phyloP scores from a whole-genome alignment of 2,329 filamentous ascomycete genomes.

The Magnaporthales sp. region DNA sequence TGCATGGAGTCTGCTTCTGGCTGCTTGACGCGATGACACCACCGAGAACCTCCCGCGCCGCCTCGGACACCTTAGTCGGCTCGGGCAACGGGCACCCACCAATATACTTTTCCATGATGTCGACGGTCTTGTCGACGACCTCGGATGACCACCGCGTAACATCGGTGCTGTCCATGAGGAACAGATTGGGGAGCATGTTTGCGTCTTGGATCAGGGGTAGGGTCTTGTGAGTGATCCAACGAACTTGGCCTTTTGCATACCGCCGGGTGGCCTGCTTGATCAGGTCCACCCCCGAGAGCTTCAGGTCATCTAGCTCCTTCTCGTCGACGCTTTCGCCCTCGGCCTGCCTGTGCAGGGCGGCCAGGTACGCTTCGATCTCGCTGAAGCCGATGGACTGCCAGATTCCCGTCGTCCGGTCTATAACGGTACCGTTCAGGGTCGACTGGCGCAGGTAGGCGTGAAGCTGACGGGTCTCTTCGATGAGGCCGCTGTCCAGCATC shows the following conservation, averaged over 20 bases:
- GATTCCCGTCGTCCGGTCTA: slow-evolving; percentile 76
- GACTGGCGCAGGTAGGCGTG: slow-evolving; percentile 27
- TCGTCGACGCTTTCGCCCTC: background rate
- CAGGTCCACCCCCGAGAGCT: slow-evolving; percentile 54
- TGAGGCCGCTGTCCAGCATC: slow-evolving; percentile 59
- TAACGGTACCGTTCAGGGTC: slow-evolving; percentile 32
- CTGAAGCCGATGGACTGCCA: slow-evolving; percentile 98
- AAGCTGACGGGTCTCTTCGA: slow-evolving; percentile 39
- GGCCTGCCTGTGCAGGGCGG: slow-evolving; percentile 4
- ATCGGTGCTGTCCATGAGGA: slow-evolving; percentile 74
- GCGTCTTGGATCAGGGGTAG: slow-evolving; percentile 57
- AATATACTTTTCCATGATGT: slow-evolving; percentile 57
- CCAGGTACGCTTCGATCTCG: slow-evolving; percentile 69
- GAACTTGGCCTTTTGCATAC: slow-evolving; percentile 76
- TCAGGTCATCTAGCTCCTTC: slow-evolving; percentile 44
- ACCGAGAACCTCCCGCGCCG: slow-evolving; percentile 48
- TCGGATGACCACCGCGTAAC: slow-evolving; percentile 47
- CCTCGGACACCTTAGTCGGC: slow-evolving; percentile 37
- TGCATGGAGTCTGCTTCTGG: slow-evolving; percentile 43
- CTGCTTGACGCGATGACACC: slow-evolving; percentile 29
- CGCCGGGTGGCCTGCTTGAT: slow-evolving; percentile 79
- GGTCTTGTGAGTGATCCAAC: slow-evolving; percentile 82
- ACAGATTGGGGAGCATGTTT: slow-evolving; percentile 50
- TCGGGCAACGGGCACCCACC: slow-evolving; percentile 38
- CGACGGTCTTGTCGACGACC: slow-evolving; percentile 58